phyloP scores from a whole-genome alignment of 495 filamentous ascomycete species.

The Penicillium simplicissimum region DNA sequence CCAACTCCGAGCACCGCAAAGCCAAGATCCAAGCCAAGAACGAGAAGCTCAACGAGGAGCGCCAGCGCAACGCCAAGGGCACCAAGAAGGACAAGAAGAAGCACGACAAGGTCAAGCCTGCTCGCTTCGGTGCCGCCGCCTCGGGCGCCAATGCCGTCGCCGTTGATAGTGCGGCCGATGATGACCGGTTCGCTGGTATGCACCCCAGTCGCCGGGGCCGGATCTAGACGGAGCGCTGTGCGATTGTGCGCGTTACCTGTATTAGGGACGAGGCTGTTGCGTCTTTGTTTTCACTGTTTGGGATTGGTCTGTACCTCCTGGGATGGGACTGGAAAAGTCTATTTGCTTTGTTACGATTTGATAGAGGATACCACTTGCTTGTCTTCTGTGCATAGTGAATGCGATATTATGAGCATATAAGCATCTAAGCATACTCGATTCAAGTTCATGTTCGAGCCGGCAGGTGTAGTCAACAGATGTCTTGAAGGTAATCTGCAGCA shows the following conservation, averaged over 20 bases:
- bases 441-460: neutral
- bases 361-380: constrained; percentile 23
- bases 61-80: constrained; percentile 56
- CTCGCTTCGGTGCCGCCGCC: neutral
- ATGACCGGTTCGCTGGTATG: constrained; percentile 45
- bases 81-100: constrained; percentile 49
- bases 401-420: constrained; percentile 2
- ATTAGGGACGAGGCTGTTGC: neutral
- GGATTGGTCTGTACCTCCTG: constrained; percentile 9
- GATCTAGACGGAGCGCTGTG: constrained; percentile 31
- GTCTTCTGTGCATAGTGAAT: constrained; percentile 17
- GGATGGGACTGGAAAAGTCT: constrained; percentile 14
- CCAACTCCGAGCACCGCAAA: constrained; percentile 68
- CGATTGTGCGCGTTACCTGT: too few species aligned
- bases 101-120: constrained; percentile 27
- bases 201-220: constrained; percentile 61
- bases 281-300: neutral
- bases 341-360: constrained; percentile 15
- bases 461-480: neutral
- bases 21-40: constrained; percentile 86
- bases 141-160: constrained; percentile 28
- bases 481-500: neutral
- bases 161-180: constrained; percentile 25
- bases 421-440: neutral
- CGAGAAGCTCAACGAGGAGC: constrained; percentile 79